Evolutionary conservation across 2,329 filamentous ascomycete genomes (phyloP).

Genomic region (Metarhizium robertsii): DNA sequence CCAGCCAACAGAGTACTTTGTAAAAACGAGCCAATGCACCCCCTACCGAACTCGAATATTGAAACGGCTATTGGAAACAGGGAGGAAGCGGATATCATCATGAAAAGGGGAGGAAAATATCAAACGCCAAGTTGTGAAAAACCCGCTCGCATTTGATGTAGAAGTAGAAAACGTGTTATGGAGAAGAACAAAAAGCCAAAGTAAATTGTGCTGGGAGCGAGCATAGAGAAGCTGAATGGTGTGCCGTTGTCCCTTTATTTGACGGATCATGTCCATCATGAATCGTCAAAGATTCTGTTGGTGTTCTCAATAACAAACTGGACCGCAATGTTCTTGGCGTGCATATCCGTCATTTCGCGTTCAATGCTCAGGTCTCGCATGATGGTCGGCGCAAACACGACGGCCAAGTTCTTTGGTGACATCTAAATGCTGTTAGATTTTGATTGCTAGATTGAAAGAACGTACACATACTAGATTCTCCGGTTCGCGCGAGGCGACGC

Average conservation of each 20-base stretch:
- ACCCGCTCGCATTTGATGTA: not conserved
- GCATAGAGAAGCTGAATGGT: not conserved
- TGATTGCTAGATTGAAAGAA: not conserved
- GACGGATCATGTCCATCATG: slow-evolving; percentile 8
- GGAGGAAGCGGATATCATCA: not conserved
- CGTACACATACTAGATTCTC: slow-evolving; percentile 66
- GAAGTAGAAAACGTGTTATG: not conserved
- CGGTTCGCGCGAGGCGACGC: slow-evolving; percentile 71
- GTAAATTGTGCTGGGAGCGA: not conserved
- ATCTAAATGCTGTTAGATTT: slow-evolving; percentile 46
- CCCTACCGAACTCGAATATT: not conserved
- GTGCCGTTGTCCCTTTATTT: not conserved
- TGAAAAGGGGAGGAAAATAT: not conserved
- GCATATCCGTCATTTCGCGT: slow-evolving; percentile 93
- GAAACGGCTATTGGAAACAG: not conserved
- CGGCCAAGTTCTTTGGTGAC: slow-evolving; percentile 91
- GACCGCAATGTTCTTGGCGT: slow-evolving; percentile 82
- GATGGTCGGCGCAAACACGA: slow-evolving; percentile 96
- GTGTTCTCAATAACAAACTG: slow-evolving; percentile 92
- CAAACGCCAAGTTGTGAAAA: not conserved
- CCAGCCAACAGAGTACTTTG: not conserved
- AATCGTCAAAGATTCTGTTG: slow-evolving; percentile 63
- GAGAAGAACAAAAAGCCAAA: not conserved
- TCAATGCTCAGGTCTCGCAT: slow-evolving; percentile 87
- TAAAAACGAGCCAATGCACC: not conserved